Base-by-base conservation (phyloP, 2,329 filamentous ascomycete genomes). In the Colletotrichum lentis region DNA sequence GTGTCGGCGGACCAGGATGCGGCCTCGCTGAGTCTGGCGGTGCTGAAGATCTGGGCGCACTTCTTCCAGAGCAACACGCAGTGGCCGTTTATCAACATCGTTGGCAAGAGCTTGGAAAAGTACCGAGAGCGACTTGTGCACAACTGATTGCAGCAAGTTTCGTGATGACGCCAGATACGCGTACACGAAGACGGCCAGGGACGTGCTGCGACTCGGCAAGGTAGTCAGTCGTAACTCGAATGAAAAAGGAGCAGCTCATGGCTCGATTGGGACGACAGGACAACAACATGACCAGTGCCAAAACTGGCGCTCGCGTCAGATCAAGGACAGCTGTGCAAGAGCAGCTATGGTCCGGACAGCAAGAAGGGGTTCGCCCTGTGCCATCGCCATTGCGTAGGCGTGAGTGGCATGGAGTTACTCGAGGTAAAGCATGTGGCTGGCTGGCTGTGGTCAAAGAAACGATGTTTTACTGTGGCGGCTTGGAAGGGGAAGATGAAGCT, bases 1-100 rank as follows among this genome's bases (percentile, higher is more conserved):
- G 37, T 62, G 2, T 18, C 47, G 69, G 20, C 74, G 67, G 43
- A 71, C 44, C 35, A 73, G 55, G 61, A 76, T 35, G 75, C 79
- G 0, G 72, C 73, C 1, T 70, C 72, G 3, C 74, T 83, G 1
- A 76, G 80, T 5, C 70, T 81, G 0, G 79, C 79, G 0, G 80
- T 83, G 0, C 53, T 83, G 20, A 79, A 76, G 24, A 82, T 83
- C 10, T 83, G 81, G 82, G 77, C 78, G 16, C 78, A 81, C 5
- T 82, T 83, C 69, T 83, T 83, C 71, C 77, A 79, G 43, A 80
- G 81, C 6, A 83, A 84, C 24, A 82, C 81, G 0, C 81, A 83
- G 62, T 83, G 81, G 82, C 78, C 77, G 0, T 82, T 84, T 60
- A 82, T 83, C 47, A 82, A 83, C 18, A 79, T 82, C 2, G 76